A percentile compares a stretch with the other conserved stretches of the same genome.
phyloP scores from a whole-genome alignment of 2,329 filamentous ascomycete species.

The Botryotinia globosa region DNA sequence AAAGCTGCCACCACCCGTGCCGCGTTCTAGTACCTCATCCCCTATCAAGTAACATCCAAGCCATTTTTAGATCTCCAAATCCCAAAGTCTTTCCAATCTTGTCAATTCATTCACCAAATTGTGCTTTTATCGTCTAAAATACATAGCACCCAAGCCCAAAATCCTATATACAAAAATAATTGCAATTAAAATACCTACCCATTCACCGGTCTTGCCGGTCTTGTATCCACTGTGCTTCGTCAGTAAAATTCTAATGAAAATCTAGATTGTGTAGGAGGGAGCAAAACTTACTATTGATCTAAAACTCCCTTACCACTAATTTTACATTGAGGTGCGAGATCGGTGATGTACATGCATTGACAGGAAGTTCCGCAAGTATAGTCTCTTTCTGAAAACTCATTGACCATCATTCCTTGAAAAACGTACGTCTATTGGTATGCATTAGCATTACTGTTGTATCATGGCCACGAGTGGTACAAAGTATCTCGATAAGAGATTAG shows the following conservation, averaged over 20 bases:
- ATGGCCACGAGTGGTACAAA: neutral
- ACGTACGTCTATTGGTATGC: slow-evolving; percentile 58
- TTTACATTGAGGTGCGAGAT: slow-evolving; percentile 60
- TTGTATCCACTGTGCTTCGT: slow-evolving; percentile 51
- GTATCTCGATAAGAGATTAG: neutral
- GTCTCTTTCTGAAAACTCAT: slow-evolving; percentile 67
- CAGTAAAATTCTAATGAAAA: slow-evolving; percentile 4
- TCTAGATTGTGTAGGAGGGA: neutral
- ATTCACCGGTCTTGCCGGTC: slow-evolving; percentile 60
- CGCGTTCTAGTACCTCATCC: neutral
- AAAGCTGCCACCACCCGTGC: slow-evolving; percentile 4
- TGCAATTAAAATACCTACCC: slow-evolving; percentile 73
- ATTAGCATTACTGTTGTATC: neutral
- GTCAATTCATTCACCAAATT: neutral
- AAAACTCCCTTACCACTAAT: slow-evolving; percentile 72
- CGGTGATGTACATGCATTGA: slow-evolving; percentile 67
- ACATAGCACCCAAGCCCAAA: slow-evolving; percentile 62
- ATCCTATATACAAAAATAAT: slow-evolving; percentile 74
- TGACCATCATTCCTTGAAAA: slow-evolving; percentile 91
- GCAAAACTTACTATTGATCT: slow-evolving; percentile 49
- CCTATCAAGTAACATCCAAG: neutral
- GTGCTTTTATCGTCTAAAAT: slow-evolving; percentile 27
- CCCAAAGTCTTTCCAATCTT: neutral
- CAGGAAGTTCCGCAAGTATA: slow-evolving; percentile 56
- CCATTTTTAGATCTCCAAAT: neutral